A percentile compares a stretch with the other conserved stretches of the same genome.
Conservation (phyloP, 2,329 filamentous ascomycete genomes). For the Xylaria sp. region DNA sequence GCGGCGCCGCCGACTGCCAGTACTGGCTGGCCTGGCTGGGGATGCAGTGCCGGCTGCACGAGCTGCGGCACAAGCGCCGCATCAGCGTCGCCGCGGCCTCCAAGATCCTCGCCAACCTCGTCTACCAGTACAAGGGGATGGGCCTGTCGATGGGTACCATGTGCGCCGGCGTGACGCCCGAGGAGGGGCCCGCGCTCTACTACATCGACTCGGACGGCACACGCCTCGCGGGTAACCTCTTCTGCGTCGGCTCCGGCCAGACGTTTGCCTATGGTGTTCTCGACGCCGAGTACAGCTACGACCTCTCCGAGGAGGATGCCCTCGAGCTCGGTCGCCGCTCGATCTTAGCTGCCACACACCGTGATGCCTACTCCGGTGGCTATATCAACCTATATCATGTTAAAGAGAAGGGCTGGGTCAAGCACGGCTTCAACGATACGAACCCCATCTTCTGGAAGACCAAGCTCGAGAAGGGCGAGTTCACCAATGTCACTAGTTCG, state of each 20-base stretch:
- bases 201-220: slow-evolving; percentile 99
- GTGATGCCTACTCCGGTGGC: slow-evolving; percentile 98
- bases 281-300: slow-evolving; percentile 93
- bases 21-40: slow-evolving; percentile 99
- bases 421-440: slow-evolving; percentile 97
- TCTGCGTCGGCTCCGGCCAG: slow-evolving; percentile 98
- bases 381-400: slow-evolving; percentile 99
- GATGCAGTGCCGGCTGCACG: slow-evolving; percentile 98
- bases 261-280: slow-evolving; percentile 99
- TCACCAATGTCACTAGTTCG: slow-evolving; percentile 89
- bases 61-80: slow-evolving; percentile 98
- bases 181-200: slow-evolving; percentile 97
- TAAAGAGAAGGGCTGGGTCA: slow-evolving; percentile 98
- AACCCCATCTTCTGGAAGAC: slow-evolving; percentile 99
- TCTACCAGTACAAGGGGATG: slow-evolving; percentile 99
- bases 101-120: slow-evolving; percentile 98
- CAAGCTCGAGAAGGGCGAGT: slow-evolving; percentile 98
- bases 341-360: slow-evolving; percentile 94
- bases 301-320: slow-evolving; percentile 86
- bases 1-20: slow-evolving; percentile 98
- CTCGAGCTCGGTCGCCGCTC: slow-evolving; percentile 90
- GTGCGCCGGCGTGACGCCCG: slow-evolving; percentile 95
- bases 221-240: slow-evolving; percentile 89
- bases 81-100: slow-evolving; percentile 97
- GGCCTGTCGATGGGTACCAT: slow-evolving; percentile 99